These are phyloP conservation scores for Annona squamosa DNA, from an alignment of 164 flowering plant species.

Conservation along the genomic window DNA sequence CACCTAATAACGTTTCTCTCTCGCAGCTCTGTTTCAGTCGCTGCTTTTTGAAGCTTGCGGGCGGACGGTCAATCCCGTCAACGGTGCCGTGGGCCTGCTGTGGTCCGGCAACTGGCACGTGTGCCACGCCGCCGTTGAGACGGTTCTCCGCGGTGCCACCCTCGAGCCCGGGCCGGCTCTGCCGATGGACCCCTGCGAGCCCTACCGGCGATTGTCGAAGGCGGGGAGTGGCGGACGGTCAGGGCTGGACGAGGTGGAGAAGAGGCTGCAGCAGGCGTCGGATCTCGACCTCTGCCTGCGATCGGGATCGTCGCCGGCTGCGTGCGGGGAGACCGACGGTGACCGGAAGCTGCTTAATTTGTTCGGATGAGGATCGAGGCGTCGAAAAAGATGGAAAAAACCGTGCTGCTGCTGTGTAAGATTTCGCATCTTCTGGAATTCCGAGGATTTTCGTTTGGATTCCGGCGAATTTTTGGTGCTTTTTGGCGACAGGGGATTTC, in stretches of 20 bases:
- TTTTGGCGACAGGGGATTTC: conserved; percentile 20
- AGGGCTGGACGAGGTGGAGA: conserved; percentile 21
- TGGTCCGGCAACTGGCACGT: conserved; percentile 76
- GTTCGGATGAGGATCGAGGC: conserved; percentile 11
- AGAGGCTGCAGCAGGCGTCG: conserved; percentile 6
- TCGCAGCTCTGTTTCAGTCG: conserved; percentile 65
- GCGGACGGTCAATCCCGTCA: conserved; percentile 77
- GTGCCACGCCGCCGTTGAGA: conserved; percentile 73
- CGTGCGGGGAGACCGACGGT: conserved; percentile 7
- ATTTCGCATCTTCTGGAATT: conserved; percentile 1
- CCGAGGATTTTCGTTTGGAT: not conserved
- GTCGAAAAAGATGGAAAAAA: not conserved
- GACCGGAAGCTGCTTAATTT: conserved; percentile 20
- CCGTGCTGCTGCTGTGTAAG: not conserved
- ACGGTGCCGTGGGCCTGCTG: conserved; percentile 79
- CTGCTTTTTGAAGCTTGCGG: conserved; percentile 73
- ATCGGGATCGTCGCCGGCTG: conserved; percentile 29
- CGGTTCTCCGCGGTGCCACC: conserved; percentile 60
- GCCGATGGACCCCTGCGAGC: conserved; percentile 33
- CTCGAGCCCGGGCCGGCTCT: conserved; percentile 43
- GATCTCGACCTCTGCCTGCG: conserved; percentile 60
- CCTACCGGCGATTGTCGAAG: conserved; percentile 33
- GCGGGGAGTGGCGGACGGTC: not conserved
- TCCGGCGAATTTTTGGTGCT: conserved; percentile 15
- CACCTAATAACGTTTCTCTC: not conserved